Evolutionary conservation across 1,139 yeast species (phyloP), one percentile per base, ranked within the genome.

Genomic region (Tardiomyces digboiensis): DNA sequence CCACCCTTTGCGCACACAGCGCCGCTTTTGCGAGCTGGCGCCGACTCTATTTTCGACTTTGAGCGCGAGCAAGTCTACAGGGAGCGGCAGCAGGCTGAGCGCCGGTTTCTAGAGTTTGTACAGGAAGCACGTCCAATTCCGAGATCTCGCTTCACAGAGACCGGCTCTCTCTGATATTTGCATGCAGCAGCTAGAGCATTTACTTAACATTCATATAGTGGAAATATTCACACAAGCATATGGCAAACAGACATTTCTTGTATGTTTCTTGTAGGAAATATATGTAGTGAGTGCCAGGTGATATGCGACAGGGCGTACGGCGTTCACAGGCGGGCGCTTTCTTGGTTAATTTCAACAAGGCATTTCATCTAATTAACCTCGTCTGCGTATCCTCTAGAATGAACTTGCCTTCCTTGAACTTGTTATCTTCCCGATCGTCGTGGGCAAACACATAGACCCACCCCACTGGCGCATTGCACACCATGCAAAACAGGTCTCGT

Each of bases 381-480:
- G 33, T 26, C 33, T n/a, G 12, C 14, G 33, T 26, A n/a, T 26
- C 66, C 64, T 85, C 95, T 58, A 86, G 76, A 40, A 85, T 89
- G 60, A 67, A 85, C 59, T 81, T 80, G 42, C 88, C 87, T 58
- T 80, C 91, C 60, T 87, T 86, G 61, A 86, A 86, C 33, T 26
- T 26, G 33, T 26, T 26, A 16, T 26, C 33, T 5, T n/a, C 33
- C 48, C 70, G 67, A 61, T 86, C 87, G 21, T 67, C 58, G 43
- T 65, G 63, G 39, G 69, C 67, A 49, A 68, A 76, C 49, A 81
- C 70, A 60, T 87, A 87, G 52, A 72, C 75, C 96, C 96, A 86
- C 8, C 95, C 96, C 29, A 86, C 64, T 40, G 70, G 69, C 4
- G 64, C 58, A 43, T 66, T 62, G 60, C 95, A 86, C 55, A 79